Conservation (phyloP, 257 asterid genomes). For the Fraxinus pennsylvanica region DNA sequence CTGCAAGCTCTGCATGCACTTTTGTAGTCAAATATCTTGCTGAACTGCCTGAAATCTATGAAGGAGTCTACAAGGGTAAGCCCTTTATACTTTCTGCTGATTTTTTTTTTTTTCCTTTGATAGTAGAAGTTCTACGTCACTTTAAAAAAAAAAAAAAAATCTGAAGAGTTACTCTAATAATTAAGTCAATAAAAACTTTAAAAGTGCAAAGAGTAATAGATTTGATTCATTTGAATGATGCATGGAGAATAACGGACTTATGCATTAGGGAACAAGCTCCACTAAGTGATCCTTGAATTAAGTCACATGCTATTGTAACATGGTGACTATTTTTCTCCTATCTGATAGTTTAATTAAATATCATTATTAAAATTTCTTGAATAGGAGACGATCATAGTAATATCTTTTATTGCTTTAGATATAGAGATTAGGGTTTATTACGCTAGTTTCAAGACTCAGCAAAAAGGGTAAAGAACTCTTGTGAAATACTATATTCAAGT, state of each 20-base stretch:
- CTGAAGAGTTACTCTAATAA: not conserved
- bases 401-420: too few species aligned
- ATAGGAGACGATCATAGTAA: too few species aligned
- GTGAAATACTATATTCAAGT: too few species aligned
- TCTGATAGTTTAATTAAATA: not conserved
- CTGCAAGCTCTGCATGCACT: constrained; percentile 56
- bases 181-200: not conserved
- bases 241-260: not conserved
- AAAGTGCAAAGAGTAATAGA: not conserved
- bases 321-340: not conserved
- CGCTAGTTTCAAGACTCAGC: too few species aligned
- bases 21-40: constrained; percentile 49
- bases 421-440: too few species aligned
- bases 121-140: not conserved
- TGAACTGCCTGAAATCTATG: constrained; percentile 43
- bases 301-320: not conserved
- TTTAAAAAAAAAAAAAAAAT: too few species aligned
- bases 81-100: not conserved
- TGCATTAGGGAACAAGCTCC: not conserved
- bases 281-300: not conserved
- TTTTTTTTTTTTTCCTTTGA: not conserved
- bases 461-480: too few species aligned
- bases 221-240: not conserved
- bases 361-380: too few species aligned
- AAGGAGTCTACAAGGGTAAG: constrained; percentile 45